Conservation (phyloP, 495 filamentous ascomycete genomes). For the Penicillium desertorum region DNA sequence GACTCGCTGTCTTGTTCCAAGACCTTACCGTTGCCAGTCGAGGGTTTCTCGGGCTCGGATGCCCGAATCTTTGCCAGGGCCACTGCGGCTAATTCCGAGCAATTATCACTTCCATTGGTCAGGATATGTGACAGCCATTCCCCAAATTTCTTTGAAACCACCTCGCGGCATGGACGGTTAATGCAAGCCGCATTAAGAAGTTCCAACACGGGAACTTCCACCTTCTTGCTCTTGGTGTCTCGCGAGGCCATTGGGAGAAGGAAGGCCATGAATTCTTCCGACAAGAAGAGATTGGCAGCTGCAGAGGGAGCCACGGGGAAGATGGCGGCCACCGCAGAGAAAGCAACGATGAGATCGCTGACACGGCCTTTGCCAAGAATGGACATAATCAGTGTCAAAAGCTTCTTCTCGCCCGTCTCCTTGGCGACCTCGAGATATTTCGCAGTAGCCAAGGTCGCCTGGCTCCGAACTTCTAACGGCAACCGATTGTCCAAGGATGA, state of each 20-base stretch:
- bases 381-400: slow-evolving; percentile 64
- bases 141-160: slow-evolving; percentile 73
- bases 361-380: slow-evolving; percentile 52
- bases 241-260: slow-evolving; percentile 69
- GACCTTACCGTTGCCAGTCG: slow-evolving; percentile 39
- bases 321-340: slow-evolving; percentile 81
- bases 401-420: slow-evolving; percentile 61
- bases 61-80: slow-evolving; percentile 73
- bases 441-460: slow-evolving; percentile 72
- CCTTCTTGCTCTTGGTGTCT: slow-evolving; percentile 70
- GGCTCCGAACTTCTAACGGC: slow-evolving; percentile 62
- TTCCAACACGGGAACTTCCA: slow-evolving; percentile 80
- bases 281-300: slow-evolving; percentile 74
- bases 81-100: slow-evolving; percentile 75
- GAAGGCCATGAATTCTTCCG: slow-evolving; percentile 71
- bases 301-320: slow-evolving; percentile 79
- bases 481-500: slow-evolving; percentile 75
- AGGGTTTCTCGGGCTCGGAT: slow-evolving; percentile 42
- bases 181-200: slow-evolving; percentile 90
- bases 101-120: slow-evolving; percentile 61
- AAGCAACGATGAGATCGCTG: slow-evolving; percentile 69
- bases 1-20: slow-evolving; percentile 54
- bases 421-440: slow-evolving; percentile 78
- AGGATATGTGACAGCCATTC: slow-evolving; percentile 81
- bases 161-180: slow-evolving; percentile 71